phyloP scores from a whole-genome alignment of 208 protist species.

The Leishmania braziliensis region DNA sequence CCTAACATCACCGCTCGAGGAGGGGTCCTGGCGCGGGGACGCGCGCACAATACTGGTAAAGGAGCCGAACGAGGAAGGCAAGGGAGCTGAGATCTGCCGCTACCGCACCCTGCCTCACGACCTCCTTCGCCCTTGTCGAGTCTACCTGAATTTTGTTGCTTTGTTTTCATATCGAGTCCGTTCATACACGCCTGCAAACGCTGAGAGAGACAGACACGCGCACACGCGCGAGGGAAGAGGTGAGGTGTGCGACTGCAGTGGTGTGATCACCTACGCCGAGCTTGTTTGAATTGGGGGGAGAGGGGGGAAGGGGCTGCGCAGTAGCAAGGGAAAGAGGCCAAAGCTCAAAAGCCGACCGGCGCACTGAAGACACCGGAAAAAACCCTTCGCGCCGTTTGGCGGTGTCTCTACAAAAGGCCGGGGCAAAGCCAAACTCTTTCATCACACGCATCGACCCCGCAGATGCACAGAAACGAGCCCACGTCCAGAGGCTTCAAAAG shows the following conservation, averaged over 20 bases:
- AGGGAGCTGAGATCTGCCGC: not conserved
- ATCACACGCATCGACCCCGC: not conserved
- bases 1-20: not conserved
- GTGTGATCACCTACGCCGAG: not conserved
- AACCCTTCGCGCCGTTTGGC: not conserved
- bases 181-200: conserved; percentile 1
- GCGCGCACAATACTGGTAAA: not conserved
- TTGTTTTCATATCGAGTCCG: conserved; percentile 7
- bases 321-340: not conserved
- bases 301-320: not conserved
- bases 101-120: not conserved
- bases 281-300: not conserved
- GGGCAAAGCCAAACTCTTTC: not conserved
- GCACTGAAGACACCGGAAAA: not conserved
- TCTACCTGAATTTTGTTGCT: conserved; percentile 3
- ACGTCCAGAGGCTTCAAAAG: not conserved
- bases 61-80: not conserved
- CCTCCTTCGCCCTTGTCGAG: not conserved
- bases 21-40: not conserved
- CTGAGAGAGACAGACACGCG: conserved; percentile 4
- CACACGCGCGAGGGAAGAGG: not conserved
- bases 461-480: not conserved
- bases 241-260: not conserved
- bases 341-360: not conserved
- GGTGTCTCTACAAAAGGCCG: not conserved